Evolutionary conservation across 805 yeast genomes (phyloP).

Genomic region (Wickerhamiella lipophila): DNA sequence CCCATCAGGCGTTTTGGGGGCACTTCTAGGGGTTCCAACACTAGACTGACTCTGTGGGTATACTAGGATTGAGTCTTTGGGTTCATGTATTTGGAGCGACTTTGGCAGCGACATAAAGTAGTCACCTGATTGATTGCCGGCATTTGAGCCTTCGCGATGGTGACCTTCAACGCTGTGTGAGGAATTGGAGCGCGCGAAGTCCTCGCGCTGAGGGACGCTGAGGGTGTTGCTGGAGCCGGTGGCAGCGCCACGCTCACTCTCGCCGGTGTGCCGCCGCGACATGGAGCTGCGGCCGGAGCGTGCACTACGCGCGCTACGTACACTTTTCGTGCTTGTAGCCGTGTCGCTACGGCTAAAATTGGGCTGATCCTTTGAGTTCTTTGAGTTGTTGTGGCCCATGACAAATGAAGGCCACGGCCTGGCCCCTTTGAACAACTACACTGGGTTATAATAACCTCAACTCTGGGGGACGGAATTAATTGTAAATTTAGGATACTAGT

Average conservation of each 20-base stretch:
- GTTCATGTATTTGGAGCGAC: constrained; percentile 51
- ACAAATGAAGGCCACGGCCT: constrained; percentile 2
- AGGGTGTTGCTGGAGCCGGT: constrained; percentile 5
- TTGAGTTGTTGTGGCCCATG: constrained; percentile 32
- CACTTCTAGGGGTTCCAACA: constrained; percentile 15
- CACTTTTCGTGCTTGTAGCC: constrained; percentile 29
- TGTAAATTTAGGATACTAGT: too few relatives aligned
- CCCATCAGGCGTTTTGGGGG: constrained; percentile 14
- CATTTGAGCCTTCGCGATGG: constrained; percentile 2
- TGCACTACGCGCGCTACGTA: constrained; percentile 13
- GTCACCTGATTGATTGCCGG: constrained; percentile 26
- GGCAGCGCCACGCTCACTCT: constrained; percentile 5
- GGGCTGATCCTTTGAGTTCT: constrained; percentile 23
- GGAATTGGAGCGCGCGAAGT: constrained; percentile 14
- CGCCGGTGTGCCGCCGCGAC: constrained; percentile 7
- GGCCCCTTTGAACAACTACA: not conserved
- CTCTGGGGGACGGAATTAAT: too few relatives aligned
- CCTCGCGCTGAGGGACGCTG: constrained; percentile 16
- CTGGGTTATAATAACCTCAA: too few relatives aligned
- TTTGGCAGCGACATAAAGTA: constrained; percentile 21
- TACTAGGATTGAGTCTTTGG: constrained; percentile 60
- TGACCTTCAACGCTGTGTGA: constrained; percentile 1
- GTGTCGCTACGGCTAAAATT: constrained; percentile 31
- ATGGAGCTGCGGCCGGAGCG: constrained; percentile 4
- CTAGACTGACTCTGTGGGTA: constrained; percentile 16